These are phyloP conservation scores for Globisporangium cylindrosporum DNA, from an alignment of 352 stramenopile species.

Conservation along the genomic window DNA sequence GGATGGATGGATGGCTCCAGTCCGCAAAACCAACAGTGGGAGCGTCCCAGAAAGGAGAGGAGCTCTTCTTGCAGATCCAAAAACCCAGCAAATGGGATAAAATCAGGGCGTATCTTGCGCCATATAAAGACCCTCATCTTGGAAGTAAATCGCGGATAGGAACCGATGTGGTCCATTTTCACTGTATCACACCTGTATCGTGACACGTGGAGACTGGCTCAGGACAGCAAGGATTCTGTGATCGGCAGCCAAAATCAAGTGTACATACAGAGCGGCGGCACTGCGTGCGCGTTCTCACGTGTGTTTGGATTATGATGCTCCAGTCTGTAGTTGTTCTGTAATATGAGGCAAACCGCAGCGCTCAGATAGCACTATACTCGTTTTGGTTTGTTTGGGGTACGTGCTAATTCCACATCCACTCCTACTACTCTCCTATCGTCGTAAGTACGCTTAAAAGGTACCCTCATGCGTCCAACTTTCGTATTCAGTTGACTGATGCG, in stretches of 20 bases:
- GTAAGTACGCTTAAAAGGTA: neutral
- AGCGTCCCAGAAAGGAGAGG: neutral
- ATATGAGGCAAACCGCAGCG: neutral
- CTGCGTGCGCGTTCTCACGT: neutral
- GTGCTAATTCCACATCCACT: neutral
- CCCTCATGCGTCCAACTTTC: neutral
- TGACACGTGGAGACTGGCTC: neutral
- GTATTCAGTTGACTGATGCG: neutral
- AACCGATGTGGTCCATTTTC: neutral
- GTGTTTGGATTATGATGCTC: neutral
- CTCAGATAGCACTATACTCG: neutral
- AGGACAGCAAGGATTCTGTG: neutral
- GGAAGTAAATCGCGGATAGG: neutral
- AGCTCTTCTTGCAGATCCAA: neutral
- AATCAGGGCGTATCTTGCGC: neutral
- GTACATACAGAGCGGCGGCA: neutral
- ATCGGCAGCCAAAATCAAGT: neutral
- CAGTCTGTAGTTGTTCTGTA: neutral
- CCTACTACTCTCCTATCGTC: too few species aligned
- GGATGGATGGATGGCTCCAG: neutral
- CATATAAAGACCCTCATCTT: neutral
- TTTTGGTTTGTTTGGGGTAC: neutral
- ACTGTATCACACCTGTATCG: neutral
- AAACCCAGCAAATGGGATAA: neutral
- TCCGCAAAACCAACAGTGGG: constrained; percentile 4